Evolutionary conservation across 768 basidiomycete genomes (phyloP), one percentile per base, ranked within the genome.

Genomic region (Mycena alexandri): DNA sequence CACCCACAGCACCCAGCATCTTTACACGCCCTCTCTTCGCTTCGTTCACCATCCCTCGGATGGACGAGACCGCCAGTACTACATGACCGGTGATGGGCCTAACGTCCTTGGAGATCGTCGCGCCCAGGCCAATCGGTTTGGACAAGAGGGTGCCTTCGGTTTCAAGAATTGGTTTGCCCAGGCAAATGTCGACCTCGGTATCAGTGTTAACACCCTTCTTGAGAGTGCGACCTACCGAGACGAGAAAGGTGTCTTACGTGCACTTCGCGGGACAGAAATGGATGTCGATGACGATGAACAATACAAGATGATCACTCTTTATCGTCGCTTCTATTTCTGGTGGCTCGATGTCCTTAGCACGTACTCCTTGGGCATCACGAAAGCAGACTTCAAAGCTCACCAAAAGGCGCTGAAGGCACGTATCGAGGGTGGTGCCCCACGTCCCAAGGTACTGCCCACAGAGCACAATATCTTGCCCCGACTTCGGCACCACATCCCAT

Each of bases 361-460:
- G 0, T 65, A 65, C 17, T 65, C 64, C 1, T 13, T 65, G 4
- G 57, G 57, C 16, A 43, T 65, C 4, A 59, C 56, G 1, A 65
- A 65, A 17, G 22, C 51, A 1, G 7, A 22, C 16, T 59, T 65
- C 57, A 44, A 44, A 9, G 29, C 25, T 2, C 17, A 10, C 0
- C 64, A 65, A 34, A 4, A 44, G n/a, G 10, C 12, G 0, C 36
- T 59, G 8, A 38, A 50, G 5, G 25, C 29, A 24, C n/a, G 14
- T 5, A 9, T 6, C 44, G 14, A 29, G 29, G 6, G 29, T 29
- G 46, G 36, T 7, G 55, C 47, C n/a, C 5, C 17, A 5, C 6
- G 29, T 17, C 22, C 42, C 16, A 24, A 33, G 50, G 25, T 11
- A 17, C 9, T 34, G 3, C 64, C 64, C 0, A 65, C 64, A 14